These are phyloP conservation scores for Dictyostelium discoideum DNA, from an alignment of 78 protist species.

Conservation along the genomic window dicty_2.7 NC_007089.4:5237001-5237500, in stretches of 20 bases:
- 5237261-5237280: constrained; percentile 8
- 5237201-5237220: constrained; percentile 64
- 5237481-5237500: no score
- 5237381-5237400: not conserved
- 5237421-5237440: not conserved
- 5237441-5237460: not conserved
- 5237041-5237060: no score
- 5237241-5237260: constrained; percentile 77
- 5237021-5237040: no score
- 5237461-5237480: no score
- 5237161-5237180: constrained; percentile 71
- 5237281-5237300: constrained; percentile 1
- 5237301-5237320: not conserved
- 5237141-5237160: constrained; percentile 87
- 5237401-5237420: not conserved
- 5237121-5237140: constrained; percentile 90
- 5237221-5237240: constrained; percentile 79
- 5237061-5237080: no score
- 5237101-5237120: constrained; percentile 87
- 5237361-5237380: no score
- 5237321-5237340: not conserved
- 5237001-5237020: not conserved
- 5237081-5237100: constrained; percentile 7
- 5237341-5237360: not conserved
- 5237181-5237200: constrained; percentile 60